A percentile compares a stretch with the other conserved stretches of the same genome.
Evolutionary conservation across 2,329 filamentous ascomycete genomes (phyloP).

Genomic region (Claviceps maximensis): DNA sequence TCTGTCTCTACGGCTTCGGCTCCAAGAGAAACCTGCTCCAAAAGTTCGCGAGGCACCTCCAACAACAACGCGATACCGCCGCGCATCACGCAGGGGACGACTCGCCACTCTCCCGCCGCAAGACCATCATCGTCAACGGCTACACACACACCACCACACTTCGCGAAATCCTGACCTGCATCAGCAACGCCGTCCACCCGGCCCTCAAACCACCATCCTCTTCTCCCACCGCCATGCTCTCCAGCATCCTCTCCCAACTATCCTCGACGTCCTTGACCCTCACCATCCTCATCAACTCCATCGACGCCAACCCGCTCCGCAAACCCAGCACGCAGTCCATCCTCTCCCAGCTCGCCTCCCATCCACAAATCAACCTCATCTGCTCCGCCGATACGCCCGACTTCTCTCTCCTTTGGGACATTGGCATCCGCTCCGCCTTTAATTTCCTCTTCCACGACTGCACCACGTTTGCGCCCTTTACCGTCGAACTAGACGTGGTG

Average conservation of each 20-base stretch:
- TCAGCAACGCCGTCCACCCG: slow-evolving; percentile 50
- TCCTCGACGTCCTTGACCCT: slow-evolving; percentile 31
- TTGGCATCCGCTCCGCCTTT: slow-evolving; percentile 66
- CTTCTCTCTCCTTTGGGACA: slow-evolving; percentile 82
- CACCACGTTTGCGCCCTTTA: slow-evolving; percentile 72
- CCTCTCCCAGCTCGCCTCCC: slow-evolving; percentile 62
- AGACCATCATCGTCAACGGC: slow-evolving; percentile 76
- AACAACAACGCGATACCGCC: slow-evolving; percentile 7
- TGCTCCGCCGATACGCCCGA: slow-evolving; percentile 80
- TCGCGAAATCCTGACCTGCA: slow-evolving; percentile 54
- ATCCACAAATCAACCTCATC: slow-evolving; percentile 58
- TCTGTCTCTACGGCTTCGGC: slow-evolving; percentile 87
- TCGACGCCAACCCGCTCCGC: slow-evolving; percentile 69
- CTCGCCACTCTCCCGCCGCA: slow-evolving; percentile 11
- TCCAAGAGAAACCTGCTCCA: slow-evolving; percentile 69
- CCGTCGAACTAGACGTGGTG: slow-evolving; percentile 65
- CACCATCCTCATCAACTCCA: slow-evolving; percentile 68
- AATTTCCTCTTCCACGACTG: slow-evolving; percentile 88
- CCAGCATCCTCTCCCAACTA: slow-evolving; percentile 51
- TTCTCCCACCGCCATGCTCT: slow-evolving; percentile 55
- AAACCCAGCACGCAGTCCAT: slow-evolving; percentile 55
- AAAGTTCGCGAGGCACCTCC: slow-evolving; percentile 59
- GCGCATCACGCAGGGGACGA: slow-evolving; percentile 15
- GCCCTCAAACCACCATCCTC: slow-evolving; percentile 38
- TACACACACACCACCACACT: slow-evolving; percentile 56